Base-by-base conservation (phyloP, 352 stramenopile genomes). In the Pythium aquatile region DNA sequence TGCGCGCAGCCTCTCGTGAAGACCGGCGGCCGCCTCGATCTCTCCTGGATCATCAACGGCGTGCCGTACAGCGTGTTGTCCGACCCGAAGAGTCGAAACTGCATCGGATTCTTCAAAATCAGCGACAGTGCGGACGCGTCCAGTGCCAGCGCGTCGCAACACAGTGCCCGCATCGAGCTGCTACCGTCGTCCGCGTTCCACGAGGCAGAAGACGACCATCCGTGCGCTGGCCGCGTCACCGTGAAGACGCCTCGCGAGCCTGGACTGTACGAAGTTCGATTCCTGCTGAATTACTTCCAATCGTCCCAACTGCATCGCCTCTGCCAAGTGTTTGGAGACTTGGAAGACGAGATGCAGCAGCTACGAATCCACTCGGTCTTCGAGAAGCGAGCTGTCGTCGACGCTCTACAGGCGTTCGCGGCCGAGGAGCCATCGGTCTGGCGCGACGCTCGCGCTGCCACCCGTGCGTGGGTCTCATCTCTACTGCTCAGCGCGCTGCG, bases 231-330 rank as follows among this genome's bases (percentile, higher is more conserved):
- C 0, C 70, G 78, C 0, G 83, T 87, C 75, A 68, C 72, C 1
- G 74, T 81, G 0, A 78, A 57, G 13, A 70, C 76, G 0, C 76
- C 78, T 14, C 63, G 58, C 10, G 76, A 87, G 32, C 75, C 76
- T 1, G 78, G 78, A 2, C 69, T 87, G 24, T 87, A 87, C 63
- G 78, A 87, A 52, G 77, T 87, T n/a, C 78, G 76, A 0, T 87
- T 87, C 65, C 51, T 87, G 24, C 81, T 85, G 60, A 87, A 87
- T 44, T 85, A 83, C 51, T 87, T 85, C 51, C 79, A 83, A 48
- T 65, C 79, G 26, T 75, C 75, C 10, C 70, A 83, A 30, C 51
- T 87, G 1, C 78, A 87, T 70, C 75, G 78, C 2, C 74, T 81
- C 28, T 87, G 78, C 55, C 78, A 87, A 64, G 67, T 78, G 2